Base-by-base conservation (phyloP, 345 rosid genomes). In the Ricinus communis region DNA sequence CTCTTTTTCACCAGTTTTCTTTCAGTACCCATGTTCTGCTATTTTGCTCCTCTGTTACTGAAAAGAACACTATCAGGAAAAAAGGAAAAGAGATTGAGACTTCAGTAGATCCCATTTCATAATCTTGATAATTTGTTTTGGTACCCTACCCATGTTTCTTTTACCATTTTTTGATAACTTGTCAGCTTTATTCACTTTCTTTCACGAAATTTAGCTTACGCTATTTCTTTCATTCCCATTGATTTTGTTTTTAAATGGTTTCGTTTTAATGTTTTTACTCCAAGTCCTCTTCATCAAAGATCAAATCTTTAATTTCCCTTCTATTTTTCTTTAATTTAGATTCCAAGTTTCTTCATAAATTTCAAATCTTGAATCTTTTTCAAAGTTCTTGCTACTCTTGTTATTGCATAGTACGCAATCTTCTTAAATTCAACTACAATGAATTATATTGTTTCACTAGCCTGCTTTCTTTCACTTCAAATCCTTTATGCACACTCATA, bases 361-460 rank as follows among this genome's bases (percentile, higher is more conserved):
- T 62, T 38, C 62, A 40, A 71, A 63, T 52, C 33, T 71, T 61
- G 30, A 52, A 28, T 30, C 52, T 18, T 55, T 18, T 71, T 41
- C 36, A 13, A 13, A 56, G 61, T 7, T 56, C n/a, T 27, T 56
- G 61, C 5, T n/a, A 9, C 31, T 10, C 11, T 33, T 53, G 22
- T 36, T 15, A 12, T 27, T 13, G 28, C 15, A 57, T 41, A 22
- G 22, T 7, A 8, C 22, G 6, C 38, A 33, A 33, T 33, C 2
- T 33, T 33, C 38, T 33, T 33, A n/a, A 14, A 5, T 18, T 24
- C 4, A 30, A 36, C 38, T 21, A 60, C 25, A 60, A 90, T 88
- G 93, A 70, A 54, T 81, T 67, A 8, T 56, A 78, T 68, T 58
- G 4, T 81, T 69, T 68, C 64, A 36, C 31, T 82, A 1, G 55